Conservation (phyloP, 176 grass and related monocot species). For the Dendrocalamus sinicus region DNA sequence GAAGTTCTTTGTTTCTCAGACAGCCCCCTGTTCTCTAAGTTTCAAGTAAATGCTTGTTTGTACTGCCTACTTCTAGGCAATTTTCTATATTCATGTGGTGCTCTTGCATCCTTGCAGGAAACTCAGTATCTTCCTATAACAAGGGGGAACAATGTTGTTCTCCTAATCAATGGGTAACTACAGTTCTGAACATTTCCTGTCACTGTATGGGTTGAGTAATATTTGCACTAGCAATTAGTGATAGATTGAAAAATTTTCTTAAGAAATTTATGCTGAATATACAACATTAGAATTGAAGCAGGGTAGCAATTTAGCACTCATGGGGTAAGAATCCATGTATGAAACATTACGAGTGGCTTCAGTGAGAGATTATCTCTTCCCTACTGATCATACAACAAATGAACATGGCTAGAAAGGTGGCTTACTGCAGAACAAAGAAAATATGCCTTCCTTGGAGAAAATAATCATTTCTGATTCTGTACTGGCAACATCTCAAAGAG, state of each 20-base stretch:
- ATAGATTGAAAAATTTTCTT: conserved; percentile 19
- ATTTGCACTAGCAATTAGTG: neutral
- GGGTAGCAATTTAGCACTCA: conserved; percentile 8
- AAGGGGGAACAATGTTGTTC: conserved; percentile 91
- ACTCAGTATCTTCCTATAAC: conserved; percentile 95
- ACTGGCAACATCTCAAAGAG: neutral
- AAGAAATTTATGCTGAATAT: conserved; percentile 2
- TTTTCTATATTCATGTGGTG: conserved; percentile 33
- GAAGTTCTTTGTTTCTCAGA: conserved; percentile 4
- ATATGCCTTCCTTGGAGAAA: neutral
- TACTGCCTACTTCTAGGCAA: conserved; percentile 27
- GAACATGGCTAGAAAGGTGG: conserved; percentile 25
- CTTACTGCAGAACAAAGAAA: neutral
- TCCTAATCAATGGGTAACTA: conserved; percentile 96
- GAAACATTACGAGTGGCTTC: neutral
- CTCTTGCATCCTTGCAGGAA: conserved; percentile 73
- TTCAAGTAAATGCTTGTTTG: conserved; percentile 13
- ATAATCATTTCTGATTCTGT: neutral
- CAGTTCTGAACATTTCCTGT: conserved; percentile 20
- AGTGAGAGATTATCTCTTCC: conserved; percentile 26
- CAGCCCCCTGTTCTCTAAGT: neutral
- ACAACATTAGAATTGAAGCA: neutral
- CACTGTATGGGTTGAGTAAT: conserved; percentile 25
- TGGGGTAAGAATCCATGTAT: neutral
- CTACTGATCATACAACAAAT: conserved; percentile 10